Conservation (phyloP, 352 stramenopile species). For the Globisporangium alternatum region DNA sequence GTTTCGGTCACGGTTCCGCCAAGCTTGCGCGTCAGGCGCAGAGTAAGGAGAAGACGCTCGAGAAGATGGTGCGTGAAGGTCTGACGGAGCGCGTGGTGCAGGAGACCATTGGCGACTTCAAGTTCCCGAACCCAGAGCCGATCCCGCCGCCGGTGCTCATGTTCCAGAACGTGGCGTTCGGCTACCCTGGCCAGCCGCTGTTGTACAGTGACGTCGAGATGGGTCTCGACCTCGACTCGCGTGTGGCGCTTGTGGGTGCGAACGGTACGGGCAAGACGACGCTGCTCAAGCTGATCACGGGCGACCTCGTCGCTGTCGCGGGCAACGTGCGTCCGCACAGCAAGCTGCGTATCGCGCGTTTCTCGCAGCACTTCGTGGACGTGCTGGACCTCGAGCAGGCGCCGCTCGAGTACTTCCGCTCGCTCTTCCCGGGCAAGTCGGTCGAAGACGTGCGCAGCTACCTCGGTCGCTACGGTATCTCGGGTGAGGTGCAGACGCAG, state of each 20-base stretch:
- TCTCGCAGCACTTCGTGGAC: conserved; percentile 99
- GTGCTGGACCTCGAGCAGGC: conserved; percentile 94
- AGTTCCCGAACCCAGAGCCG: conserved; percentile 95
- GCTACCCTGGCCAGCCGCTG: conserved; percentile 89
- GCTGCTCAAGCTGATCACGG: conserved; percentile 98
- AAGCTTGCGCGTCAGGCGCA: conserved; percentile 98
- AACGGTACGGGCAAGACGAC: conserved; percentile 97
- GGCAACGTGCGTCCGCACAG: conserved; percentile 96
- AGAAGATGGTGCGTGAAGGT: conserved; percentile 97
- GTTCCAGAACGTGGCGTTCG: conserved; percentile 97
- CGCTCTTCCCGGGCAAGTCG: conserved; percentile 91
- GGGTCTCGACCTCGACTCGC: conserved; percentile 96
- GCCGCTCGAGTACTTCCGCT: conserved; percentile 97
- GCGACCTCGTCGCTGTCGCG: conserved; percentile 90
- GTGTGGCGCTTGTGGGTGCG: conserved; percentile 95
- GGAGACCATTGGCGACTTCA: conserved; percentile 90
- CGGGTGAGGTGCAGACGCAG: conserved; percentile 95
- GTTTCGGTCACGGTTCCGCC: conserved; percentile 97
- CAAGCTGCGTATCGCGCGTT: conserved; percentile 95
- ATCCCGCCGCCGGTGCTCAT: conserved; percentile 95
- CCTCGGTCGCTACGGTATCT: conserved; percentile 95
- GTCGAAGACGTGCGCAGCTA: conserved; percentile 95
- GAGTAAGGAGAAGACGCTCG: conserved; percentile 98
- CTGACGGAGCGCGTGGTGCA: conserved; percentile 93
- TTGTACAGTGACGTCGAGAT: conserved; percentile 95